phyloP scores from a whole-genome alignment of 2,329 filamentous ascomycete species.

The Lecanoromycetidae sp. region DNA sequence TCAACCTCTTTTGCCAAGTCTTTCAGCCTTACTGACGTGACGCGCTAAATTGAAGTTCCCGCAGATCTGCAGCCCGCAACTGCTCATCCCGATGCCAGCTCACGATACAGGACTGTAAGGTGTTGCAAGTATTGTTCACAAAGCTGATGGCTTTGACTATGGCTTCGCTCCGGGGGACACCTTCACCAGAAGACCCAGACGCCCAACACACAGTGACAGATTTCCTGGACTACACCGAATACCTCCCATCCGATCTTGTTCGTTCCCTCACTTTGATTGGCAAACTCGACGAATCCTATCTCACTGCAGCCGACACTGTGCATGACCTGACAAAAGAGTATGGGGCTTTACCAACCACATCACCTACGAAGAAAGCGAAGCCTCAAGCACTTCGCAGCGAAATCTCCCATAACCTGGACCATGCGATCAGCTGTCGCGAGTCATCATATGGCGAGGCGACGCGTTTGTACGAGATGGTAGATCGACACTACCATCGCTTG shows the following conservation, averaged over 20 bases:
- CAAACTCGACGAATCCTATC: conserved; percentile 36
- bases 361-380: conserved; percentile 38
- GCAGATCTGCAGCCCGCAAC: too few relatives aligned
- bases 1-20: neutral
- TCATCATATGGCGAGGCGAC: conserved; percentile 45
- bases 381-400: conserved; percentile 40
- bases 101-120: neutral
- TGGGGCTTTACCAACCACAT: conserved; percentile 39
- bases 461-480: conserved; percentile 44
- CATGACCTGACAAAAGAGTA: conserved; percentile 39
- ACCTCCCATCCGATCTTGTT: conserved; percentile 52
- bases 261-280: conserved; percentile 52
- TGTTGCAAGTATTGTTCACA: too few relatives aligned
- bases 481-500: conserved; percentile 45
- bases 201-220: conserved; percentile 55
- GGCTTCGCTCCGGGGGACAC: conserved; percentile 33
- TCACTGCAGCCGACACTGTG: conserved; percentile 32
- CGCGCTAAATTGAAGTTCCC: too few relatives aligned
- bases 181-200: conserved; percentile 47
- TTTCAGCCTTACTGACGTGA: neutral
- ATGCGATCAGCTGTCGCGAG: conserved; percentile 44
- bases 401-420: conserved; percentile 45
- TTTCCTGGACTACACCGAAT: conserved; percentile 58
- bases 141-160: conserved; percentile 27
- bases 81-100: neutral